These are phyloP conservation scores for Paxillus involutus DNA, from an alignment of 768 basidiomycete species.

Conservation along the genomic window DNA sequence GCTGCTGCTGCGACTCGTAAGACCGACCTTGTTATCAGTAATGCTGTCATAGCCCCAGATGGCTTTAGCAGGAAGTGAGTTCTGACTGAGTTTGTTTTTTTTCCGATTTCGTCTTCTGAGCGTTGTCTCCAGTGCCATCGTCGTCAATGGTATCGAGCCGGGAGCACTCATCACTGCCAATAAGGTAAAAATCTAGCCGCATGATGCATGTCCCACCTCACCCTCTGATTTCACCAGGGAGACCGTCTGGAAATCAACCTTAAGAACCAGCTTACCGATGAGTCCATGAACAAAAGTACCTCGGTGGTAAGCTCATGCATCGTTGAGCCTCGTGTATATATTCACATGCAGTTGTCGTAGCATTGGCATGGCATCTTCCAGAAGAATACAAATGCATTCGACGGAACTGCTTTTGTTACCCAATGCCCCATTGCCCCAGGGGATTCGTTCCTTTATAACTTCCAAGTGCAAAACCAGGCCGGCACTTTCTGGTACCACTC, in stretches of 20 bases:
- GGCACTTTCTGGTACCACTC: constrained; percentile 50
- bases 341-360: constrained; percentile 5
- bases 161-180: constrained; percentile 40
- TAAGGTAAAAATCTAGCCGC: constrained; percentile 25
- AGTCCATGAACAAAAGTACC: constrained; percentile 39
- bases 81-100: neutral
- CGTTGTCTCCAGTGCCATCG: constrained; percentile 31
- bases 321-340: neutral
- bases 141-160: constrained; percentile 41
- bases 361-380: constrained; percentile 54
- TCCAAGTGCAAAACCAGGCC: constrained; percentile 25
- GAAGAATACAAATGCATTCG: constrained; percentile 39
- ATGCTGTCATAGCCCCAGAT: constrained; percentile 43
- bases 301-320: constrained; percentile 35
- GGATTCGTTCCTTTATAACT: constrained; percentile 40
- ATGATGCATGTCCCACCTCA: neutral
- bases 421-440: constrained; percentile 44
- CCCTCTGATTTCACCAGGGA: constrained; percentile 27
- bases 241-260: constrained; percentile 43
- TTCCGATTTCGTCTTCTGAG: neutral
- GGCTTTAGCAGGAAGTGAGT: constrained; percentile 36
- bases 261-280: constrained; percentile 36
- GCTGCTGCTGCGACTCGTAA: constrained; percentile 10
- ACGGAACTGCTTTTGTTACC: constrained; percentile 47
- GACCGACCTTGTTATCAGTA: constrained; percentile 34